Base-by-base conservation (phyloP, 108 stramenopile species). In the Stephanodiscus triporus region DNA sequence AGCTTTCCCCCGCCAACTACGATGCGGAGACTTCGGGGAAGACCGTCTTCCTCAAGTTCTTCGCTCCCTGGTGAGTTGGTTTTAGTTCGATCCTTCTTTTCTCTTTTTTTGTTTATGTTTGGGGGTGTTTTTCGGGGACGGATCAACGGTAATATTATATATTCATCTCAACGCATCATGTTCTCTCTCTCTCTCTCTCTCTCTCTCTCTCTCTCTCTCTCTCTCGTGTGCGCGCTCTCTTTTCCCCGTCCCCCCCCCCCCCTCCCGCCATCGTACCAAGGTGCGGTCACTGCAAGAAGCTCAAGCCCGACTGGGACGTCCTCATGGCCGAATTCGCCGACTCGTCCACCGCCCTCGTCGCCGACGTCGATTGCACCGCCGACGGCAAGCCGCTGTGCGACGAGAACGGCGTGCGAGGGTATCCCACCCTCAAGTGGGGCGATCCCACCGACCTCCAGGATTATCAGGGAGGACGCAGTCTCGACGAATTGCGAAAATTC, bases 381-480 rank as follows among this genome's bases (percentile, higher is more conserved):
- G 94, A 93, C 10, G 86, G 86, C 10, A 76, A 89, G 55, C 64
- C 75, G 0, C 87, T 97, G 22, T 95, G 91, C 66, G 72, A 88
- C 20, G 76, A 65, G 4, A 80, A 93, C 58, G 95, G 94, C 22
- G 76, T 97, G 23, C 63, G 73, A 13, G 90, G 91, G 4, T 97
- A 87, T 77, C 96, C 96, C 36, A 93, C 96, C 4, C 63, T 97
- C 38, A 89, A 92, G 65, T 91, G 78, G 62, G 91, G 91, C n/a
- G 84, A 90, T 50, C 85, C 90, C 2, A 47, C 64, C 24, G 75
- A 70, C 62, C 74, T 85, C 5, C 80, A 91, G 75, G 84, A 88
- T 19, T 98, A 98, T 72, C 57, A 97, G 38, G 95, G 95, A 9
- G 85, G 72, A 45, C 82, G 96, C 1, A 78, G 77, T 45, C 90